Base-by-base conservation (phyloP, 441 rosid species). In the Corymbia calophylla region DNA sequence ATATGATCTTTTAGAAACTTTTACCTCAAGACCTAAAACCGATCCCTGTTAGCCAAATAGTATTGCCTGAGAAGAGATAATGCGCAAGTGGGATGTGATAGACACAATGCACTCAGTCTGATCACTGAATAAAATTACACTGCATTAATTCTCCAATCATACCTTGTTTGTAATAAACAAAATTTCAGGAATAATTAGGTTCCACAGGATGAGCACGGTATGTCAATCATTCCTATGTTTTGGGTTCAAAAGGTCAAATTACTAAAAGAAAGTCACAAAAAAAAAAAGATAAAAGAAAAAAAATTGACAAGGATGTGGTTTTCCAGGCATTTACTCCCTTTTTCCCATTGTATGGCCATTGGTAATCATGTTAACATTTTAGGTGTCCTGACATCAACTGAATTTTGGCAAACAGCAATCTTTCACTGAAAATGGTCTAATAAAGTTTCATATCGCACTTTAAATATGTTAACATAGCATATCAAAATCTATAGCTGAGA, bases 41-140 rank as follows among this genome's bases (percentile, higher is more conserved):
- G 99, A 96, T 92, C 99, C 99, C 99, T 98, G 99, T 97, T 96
- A 97, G 95, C 95, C 97, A 98, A 91, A 93, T 90, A 94, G 92
- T 91, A 93, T 90, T 87, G 91, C 87, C 91, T 91, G 94, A 94
- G 93, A 95, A 86, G 91, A 87, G 87, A 89, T 90, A 31, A 39
- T 85, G 54, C 55, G 53, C 77, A 58, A 87, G 12, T n/a, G 49
- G 32, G 54, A 53, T 58, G 81, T 47, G 17, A 49, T 31, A 53
- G 56, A 29, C 25, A 53, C 56, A 31, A 86, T 55, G 19, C 44
- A 86, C 88, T 55, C 53, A 77, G 10, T 44, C 53, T 77, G 51
- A 77, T 44, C 17, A 44, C 18, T 77, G 49, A 2, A 77, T 77
- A 23, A 44, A 23, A 44, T 23, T 77, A 77, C 84, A 77, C 84